Conservation (phyloP, 768 basidiomycete genomes). For the Amanita fuliginea region DNA sequence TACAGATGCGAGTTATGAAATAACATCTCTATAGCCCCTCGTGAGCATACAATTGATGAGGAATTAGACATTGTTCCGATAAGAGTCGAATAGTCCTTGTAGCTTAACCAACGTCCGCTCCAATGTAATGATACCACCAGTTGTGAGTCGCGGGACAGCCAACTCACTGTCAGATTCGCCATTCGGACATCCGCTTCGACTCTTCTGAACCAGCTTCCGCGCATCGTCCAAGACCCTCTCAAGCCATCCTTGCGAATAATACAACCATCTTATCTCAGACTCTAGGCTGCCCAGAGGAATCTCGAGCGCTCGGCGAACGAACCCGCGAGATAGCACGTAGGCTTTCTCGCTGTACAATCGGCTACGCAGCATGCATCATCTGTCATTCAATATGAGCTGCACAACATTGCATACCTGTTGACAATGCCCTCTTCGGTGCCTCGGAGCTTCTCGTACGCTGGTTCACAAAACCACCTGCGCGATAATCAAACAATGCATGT, state of each 20-base stretch:
- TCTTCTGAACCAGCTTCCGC: slow-evolving; percentile 55
- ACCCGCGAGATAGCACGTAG: slow-evolving; percentile 81
- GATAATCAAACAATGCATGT: slow-evolving; percentile 1
- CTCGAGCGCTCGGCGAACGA: slow-evolving; percentile 83
- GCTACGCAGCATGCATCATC: slow-evolving; percentile 27
- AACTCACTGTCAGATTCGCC: slow-evolving; percentile 23
- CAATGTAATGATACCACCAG: slow-evolving; percentile 71
- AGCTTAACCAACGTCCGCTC: slow-evolving; percentile 66
- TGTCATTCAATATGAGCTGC: not conserved
- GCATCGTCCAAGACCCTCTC: slow-evolving; percentile 60
- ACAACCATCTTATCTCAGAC: slow-evolving; percentile 64
- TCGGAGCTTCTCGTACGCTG: slow-evolving; percentile 85
- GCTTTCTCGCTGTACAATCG: slow-evolving; percentile 92
- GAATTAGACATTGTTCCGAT: slow-evolving; percentile 2
- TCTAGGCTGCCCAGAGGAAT: slow-evolving; percentile 64
- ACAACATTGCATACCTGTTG: slow-evolving; percentile 47
- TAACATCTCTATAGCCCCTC: not conserved
- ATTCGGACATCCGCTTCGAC: slow-evolving; percentile 27
- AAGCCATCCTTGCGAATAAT: slow-evolving; percentile 52
- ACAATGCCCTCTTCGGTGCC: slow-evolving; percentile 85
- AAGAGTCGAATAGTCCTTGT: slow-evolving; percentile 27
- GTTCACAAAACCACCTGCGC: slow-evolving; percentile 82
- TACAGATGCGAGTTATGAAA: slow-evolving; percentile 3
- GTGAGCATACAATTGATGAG: not conserved
- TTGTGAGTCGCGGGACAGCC: slow-evolving; percentile 66